Evolutionary conservation across 2,329 filamentous ascomycete species (phyloP).

Genomic region (Anthostomella pinea): DNA sequence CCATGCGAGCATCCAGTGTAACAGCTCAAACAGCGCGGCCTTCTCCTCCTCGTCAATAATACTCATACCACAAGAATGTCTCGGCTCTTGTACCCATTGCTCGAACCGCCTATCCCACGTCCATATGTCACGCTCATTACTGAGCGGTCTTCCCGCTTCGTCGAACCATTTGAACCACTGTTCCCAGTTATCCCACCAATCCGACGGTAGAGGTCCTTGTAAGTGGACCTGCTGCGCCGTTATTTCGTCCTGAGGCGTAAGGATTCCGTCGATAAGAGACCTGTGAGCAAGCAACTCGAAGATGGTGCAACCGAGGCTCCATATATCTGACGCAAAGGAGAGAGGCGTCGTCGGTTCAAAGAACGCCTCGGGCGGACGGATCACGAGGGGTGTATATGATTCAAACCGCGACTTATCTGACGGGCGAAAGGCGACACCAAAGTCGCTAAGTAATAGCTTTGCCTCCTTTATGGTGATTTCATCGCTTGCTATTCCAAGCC

Average conservation of each 20-base stretch:
- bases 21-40: conserved; percentile 1
- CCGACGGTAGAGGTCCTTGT: conserved; percentile 21
- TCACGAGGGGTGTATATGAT: conserved; percentile 16
- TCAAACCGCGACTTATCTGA: conserved; percentile 21
- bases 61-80: conserved; percentile 14
- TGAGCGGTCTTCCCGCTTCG: not conserved
- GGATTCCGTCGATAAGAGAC: conserved; percentile 25
- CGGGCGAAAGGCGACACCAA: conserved; percentile 35
- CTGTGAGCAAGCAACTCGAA: conserved; percentile 34
- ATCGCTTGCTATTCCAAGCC: conserved; percentile 33
- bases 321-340: conserved; percentile 36
- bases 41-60: conserved; percentile 3
- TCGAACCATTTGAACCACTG: conserved; percentile 4
- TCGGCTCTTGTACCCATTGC: conserved; percentile 29
- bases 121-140: conserved; percentile 10
- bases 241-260: conserved; percentile 28
- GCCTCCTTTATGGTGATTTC: conserved; percentile 30
- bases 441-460: conserved; percentile 30
- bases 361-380: conserved; percentile 31
- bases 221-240: conserved; percentile 31
- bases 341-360: conserved; percentile 35
- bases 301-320: conserved; percentile 38
- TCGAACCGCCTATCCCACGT: conserved; percentile 30
- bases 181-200: conserved; percentile 5
- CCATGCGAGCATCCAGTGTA: conserved; percentile 4